These are phyloP conservation scores for Claviceps sp. DNA, from an alignment of 2,329 filamentous ascomycete species.

Conservation along the genomic window DNA sequence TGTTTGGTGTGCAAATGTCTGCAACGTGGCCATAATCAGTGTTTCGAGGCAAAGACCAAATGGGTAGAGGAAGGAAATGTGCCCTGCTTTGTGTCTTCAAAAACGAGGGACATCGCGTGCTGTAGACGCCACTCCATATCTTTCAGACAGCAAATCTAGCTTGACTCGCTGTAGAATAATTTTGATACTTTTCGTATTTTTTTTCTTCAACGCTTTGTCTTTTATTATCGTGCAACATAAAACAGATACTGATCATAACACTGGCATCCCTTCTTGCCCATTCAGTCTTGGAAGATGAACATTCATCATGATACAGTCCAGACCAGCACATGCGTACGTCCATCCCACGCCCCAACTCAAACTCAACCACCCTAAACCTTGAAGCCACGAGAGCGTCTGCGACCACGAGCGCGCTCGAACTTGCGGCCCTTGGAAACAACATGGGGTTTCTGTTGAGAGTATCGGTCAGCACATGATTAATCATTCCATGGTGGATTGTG, in stretches of 20 bases:
- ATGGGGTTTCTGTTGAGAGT: slow-evolving; percentile 64
- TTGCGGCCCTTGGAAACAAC: slow-evolving; percentile 98
- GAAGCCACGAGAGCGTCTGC: slow-evolving; percentile 97
- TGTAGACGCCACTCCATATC: too few species aligned
- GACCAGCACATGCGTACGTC: slow-evolving; percentile 1
- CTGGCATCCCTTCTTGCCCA: slow-evolving; percentile 15
- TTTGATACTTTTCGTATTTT: too few species aligned
- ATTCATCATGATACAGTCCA: background rate
- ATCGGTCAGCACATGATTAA: background rate
- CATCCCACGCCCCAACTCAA: slow-evolving; percentile 10
- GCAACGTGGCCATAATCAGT: too few species aligned
- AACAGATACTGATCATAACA: slow-evolving; percentile 14
- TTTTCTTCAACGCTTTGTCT: too few species aligned
- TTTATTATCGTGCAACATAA: too few species aligned
- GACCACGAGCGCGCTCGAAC: slow-evolving; percentile 98
- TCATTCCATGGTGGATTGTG: background rate
- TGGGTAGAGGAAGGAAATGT: too few species aligned
- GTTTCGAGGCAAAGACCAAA: too few species aligned
- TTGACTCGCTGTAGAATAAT: too few species aligned
- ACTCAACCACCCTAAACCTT: slow-evolving; percentile 68
- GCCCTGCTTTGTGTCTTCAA: too few species aligned
- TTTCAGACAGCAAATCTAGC: too few species aligned
- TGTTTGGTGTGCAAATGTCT: too few species aligned
- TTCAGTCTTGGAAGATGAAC: slow-evolving; percentile 6
- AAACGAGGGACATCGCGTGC: too few species aligned